A percentile compares a stretch with the other conserved stretches of the same genome.
These are phyloP conservation scores for Furcasterigmium sp. DNA, from an alignment of 2,329 filamentous ascomycete species.

Conservation along the genomic window DNA sequence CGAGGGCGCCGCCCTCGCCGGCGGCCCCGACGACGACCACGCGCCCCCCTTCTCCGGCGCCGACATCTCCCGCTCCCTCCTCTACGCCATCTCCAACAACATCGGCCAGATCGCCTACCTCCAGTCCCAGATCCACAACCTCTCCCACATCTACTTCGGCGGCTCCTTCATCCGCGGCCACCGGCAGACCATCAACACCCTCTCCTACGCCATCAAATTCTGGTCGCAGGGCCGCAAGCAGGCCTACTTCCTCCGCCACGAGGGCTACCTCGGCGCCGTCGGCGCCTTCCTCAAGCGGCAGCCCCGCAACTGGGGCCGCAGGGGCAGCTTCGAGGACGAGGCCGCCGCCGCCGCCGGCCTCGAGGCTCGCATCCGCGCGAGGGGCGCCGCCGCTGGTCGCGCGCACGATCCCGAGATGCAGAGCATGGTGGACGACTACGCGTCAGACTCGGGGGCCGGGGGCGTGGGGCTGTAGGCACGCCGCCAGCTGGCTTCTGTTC, in stretches of 20 bases:
- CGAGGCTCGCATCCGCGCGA: constrained; percentile 3
- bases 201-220: constrained; percentile 95
- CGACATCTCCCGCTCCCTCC: constrained; percentile 84
- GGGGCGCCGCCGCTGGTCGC: constrained; percentile 3
- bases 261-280: constrained; percentile 90
- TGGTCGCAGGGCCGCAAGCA: constrained; percentile 94
- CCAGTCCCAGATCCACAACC: constrained; percentile 89
- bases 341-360: constrained; percentile 13
- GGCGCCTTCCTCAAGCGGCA: constrained; percentile 91
- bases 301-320: constrained; percentile 83
- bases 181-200: constrained; percentile 94
- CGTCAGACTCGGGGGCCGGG: constrained; percentile 6
- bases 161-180: constrained; percentile 96
- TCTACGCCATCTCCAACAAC: constrained; percentile 96
- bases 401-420: constrained; percentile 12
- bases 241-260: constrained; percentile 91
- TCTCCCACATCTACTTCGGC: constrained; percentile 94
- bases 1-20: constrained; percentile 8
- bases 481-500: not conserved
- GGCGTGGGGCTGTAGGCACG: not conserved
- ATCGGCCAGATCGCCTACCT: constrained; percentile 97
- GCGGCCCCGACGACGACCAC: constrained; percentile 14
- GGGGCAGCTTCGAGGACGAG: constrained; percentile 65
- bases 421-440: constrained; percentile 11
- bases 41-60: constrained; percentile 63